Conservation (phyloP, 192 early-diverging fungal species). For the Martensiomyces pterosporus region DNA sequence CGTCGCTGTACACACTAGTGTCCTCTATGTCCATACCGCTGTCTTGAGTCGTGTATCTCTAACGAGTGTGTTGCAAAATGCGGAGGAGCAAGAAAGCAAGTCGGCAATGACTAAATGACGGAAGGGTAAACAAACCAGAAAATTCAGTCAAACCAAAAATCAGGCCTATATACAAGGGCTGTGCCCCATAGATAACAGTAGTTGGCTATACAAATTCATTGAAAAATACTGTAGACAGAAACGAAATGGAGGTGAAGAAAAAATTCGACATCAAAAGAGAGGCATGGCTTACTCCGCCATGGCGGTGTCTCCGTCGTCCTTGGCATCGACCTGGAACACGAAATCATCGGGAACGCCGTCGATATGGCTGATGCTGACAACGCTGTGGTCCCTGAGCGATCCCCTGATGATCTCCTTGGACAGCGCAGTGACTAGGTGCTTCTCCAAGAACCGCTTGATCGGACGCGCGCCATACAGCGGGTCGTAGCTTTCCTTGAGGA, state of each 20-base stretch:
- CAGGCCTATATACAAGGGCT: too few relatives aligned
- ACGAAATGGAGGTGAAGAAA: not conserved
- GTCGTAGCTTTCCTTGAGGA: constrained; percentile 81
- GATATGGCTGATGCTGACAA: constrained; percentile 47
- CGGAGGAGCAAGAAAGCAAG: too few relatives aligned
- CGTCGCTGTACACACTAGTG: too few relatives aligned
- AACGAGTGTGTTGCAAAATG: too few relatives aligned
- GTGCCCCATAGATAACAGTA: too few relatives aligned
- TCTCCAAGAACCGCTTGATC: constrained; percentile 83
- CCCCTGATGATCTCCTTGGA: constrained; percentile 66
- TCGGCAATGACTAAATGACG: too few relatives aligned
- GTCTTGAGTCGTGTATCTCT: too few relatives aligned
- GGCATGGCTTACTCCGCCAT: constrained; percentile 15
- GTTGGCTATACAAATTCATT: too few relatives aligned
- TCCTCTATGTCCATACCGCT: too few relatives aligned
- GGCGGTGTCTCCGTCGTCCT: constrained; percentile 18
- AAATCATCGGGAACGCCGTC: constrained; percentile 24
- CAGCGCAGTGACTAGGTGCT: constrained; percentile 77
- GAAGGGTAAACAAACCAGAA: too few relatives aligned
- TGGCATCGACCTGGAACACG: constrained; percentile 34
- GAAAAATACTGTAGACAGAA: too few relatives aligned
- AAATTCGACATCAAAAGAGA: not conserved
- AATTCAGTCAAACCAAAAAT: too few relatives aligned
- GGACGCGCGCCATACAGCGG: constrained; percentile 95
- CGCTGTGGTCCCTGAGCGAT: constrained; percentile 56